These are phyloP conservation scores for Apocynum venetum DNA, from an alignment of 257 asterid genomes.

Conservation along the genomic window DNA sequence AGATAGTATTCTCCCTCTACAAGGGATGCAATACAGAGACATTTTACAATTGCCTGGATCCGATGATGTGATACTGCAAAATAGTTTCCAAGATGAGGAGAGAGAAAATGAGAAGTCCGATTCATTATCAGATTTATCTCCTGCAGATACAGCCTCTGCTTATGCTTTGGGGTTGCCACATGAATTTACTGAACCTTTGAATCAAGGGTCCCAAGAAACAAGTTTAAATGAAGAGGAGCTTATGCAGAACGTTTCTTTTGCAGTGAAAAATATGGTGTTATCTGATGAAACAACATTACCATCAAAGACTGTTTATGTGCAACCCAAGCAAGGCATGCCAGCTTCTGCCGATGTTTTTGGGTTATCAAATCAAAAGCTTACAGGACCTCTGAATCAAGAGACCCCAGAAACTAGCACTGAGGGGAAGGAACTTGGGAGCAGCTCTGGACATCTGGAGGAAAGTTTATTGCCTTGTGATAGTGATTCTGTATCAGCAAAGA, in stretches of 20 bases:
- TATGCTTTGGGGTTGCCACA: conserved; percentile 19
- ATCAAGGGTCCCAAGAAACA: conserved; percentile 28
- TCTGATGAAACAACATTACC: conserved; percentile 12
- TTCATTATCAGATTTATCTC: conserved; percentile 20
- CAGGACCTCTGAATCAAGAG: conserved; percentile 17
- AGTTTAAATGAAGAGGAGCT: conserved; percentile 28
- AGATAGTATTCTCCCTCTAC: conserved; percentile 10
- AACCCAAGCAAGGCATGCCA: not conserved
- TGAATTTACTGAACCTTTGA: conserved; percentile 21
- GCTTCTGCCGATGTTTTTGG: conserved; percentile 15
- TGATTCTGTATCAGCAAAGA: conserved; percentile 10
- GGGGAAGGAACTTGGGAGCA: conserved; percentile 20
- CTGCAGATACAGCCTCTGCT: conserved; percentile 24
- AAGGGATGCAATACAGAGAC: not conserved
- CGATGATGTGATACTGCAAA: conserved; percentile 18
- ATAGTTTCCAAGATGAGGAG: conserved; percentile 13
- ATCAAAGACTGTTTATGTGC: no score
- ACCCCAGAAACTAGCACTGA: conserved; percentile 21
- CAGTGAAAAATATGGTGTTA: conserved; percentile 23
- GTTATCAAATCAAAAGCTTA: conserved; percentile 14
- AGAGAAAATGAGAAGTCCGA: conserved; percentile 16
- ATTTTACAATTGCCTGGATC: conserved; percentile 21
- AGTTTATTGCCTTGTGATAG: conserved; percentile 10
- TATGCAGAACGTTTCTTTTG: conserved; percentile 25
- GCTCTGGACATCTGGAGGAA: conserved; percentile 12